Conservation (phyloP, 202 grass and related monocot species). For the Schoenoplectus tabernaemontani region DNA sequence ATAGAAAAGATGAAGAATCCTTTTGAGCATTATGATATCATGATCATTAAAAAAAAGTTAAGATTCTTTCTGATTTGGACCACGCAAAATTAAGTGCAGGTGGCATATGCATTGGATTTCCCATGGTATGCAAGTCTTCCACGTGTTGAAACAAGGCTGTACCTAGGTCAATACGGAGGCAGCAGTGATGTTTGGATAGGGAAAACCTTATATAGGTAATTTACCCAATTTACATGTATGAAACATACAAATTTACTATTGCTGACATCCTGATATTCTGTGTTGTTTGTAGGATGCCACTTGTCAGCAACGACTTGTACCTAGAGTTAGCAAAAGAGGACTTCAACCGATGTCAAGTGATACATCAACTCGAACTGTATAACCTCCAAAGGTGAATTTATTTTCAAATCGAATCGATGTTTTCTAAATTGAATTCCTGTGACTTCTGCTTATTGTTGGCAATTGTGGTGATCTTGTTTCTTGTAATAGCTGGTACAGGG, state of each 20-base stretch:
- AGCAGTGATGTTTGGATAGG: conserved; percentile 76
- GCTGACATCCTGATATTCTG: neutral
- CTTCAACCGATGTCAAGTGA: conserved; percentile 62
- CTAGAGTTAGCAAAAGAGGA: conserved; percentile 57
- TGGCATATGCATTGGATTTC: conserved; percentile 66
- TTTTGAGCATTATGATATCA: neutral
- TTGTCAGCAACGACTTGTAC: conserved; percentile 63
- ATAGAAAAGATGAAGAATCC: neutral
- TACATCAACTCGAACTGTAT: conserved; percentile 62
- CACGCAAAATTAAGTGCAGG: conserved; percentile 30
- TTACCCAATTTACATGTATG: neutral
- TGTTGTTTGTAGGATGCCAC: conserved; percentile 56
- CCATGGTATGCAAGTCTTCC: conserved; percentile 77
- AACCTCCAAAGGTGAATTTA: conserved; percentile 40
- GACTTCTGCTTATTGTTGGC: neutral
- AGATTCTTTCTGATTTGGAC: neutral
- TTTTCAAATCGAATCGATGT: neutral
- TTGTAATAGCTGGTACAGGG: conserved; percentile 40
- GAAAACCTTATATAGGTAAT: conserved; percentile 86
- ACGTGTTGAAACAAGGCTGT: conserved; percentile 67
- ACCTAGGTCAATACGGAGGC: conserved; percentile 79
- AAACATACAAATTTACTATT: neutral
- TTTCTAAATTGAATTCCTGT: neutral
- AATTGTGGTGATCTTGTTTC: neutral
- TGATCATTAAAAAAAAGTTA: neutral